Percentiles rank a stretch among this genome's conserved stretches.
These are phyloP conservation scores for Penicillium paneum DNA, from an alignment of 2,329 filamentous ascomycete species.

Conservation along the genomic window DNA sequence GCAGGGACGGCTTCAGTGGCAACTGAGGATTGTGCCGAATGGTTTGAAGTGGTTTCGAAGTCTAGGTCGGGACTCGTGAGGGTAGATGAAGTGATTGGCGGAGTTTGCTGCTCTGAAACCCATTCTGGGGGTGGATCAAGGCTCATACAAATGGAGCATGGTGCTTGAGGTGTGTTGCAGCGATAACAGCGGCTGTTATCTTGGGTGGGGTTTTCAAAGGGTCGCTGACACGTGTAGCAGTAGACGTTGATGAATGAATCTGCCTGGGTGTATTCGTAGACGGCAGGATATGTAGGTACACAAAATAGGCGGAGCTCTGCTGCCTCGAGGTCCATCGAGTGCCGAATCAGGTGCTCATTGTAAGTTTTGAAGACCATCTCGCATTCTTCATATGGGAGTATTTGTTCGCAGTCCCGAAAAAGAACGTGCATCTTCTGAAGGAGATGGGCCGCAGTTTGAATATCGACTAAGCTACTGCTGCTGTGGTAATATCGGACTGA, in stretches of 20 bases:
- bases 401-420: constrained; percentile 37
- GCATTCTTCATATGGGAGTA: constrained; percentile 47
- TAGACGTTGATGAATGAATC: constrained; percentile 54
- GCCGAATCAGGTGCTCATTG: constrained; percentile 53
- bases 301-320: constrained; percentile 55
- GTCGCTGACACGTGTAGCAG: constrained; percentile 56
- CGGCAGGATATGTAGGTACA: constrained; percentile 54
- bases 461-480: constrained; percentile 35
- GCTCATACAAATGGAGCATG: constrained; percentile 44
- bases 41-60: constrained; percentile 32
- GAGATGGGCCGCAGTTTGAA: constrained; percentile 42
- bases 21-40: constrained; percentile 46
- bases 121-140: constrained; percentile 42
- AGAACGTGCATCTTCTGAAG: constrained; percentile 41
- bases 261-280: constrained; percentile 56
- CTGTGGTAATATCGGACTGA: constrained; percentile 42
- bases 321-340: constrained; percentile 48
- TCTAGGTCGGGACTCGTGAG: constrained; percentile 14
- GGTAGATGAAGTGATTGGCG: constrained; percentile 10
- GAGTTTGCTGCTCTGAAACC: constrained; percentile 28
- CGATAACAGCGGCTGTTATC: constrained; percentile 52
- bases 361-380: constrained; percentile 57
- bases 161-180: constrained; percentile 43
- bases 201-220: constrained; percentile 50
- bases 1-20: constrained; percentile 31